Percentiles rank a stretch among this genome's conserved stretches.
These are phyloP conservation scores for Eucalyptus regnans DNA, from an alignment of 345 rosid genomes.

Conservation along the genomic window DNA sequence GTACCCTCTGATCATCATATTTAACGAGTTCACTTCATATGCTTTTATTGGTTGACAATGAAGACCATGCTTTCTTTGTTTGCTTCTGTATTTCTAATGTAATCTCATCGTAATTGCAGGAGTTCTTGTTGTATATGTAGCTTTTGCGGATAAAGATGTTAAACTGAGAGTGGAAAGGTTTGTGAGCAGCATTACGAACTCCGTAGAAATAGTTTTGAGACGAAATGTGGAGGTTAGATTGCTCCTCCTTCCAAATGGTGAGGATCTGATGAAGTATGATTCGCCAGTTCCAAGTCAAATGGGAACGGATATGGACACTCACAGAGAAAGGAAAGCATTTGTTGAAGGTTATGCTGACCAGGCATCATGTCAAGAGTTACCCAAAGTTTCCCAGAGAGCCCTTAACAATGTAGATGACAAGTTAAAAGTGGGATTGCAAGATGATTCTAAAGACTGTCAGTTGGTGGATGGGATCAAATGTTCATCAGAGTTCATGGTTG, in stretches of 20 bases:
- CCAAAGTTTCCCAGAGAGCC: constrained; percentile 25
- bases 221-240: constrained; percentile 81
- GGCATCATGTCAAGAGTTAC: constrained; percentile 17
- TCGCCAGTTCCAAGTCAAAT: constrained; percentile 10
- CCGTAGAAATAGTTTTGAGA: constrained; percentile 75
- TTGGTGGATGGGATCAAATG: constrained; percentile 12
- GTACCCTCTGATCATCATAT: neutral
- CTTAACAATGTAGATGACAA: constrained; percentile 22
- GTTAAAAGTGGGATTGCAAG: constrained; percentile 11
- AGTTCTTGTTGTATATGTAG: constrained; percentile 62
- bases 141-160: constrained; percentile 52
- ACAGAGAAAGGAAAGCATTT: constrained; percentile 18
- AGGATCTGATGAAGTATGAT: constrained; percentile 15
- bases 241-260: constrained; percentile 47
- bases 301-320: constrained; percentile 11
- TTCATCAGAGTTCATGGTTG: constrained; percentile 21
- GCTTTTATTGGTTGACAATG: neutral
- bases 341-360: constrained; percentile 2
- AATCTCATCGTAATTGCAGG: constrained; percentile 27
- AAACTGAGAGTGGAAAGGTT: constrained; percentile 87
- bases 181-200: constrained; percentile 87
- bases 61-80: neutral
- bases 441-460: constrained; percentile 8
- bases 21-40: neutral
- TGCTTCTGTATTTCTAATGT: neutral